Conservation (phyloP, 2,329 filamentous ascomycete species). For the Pyrenochaeta sp. region DNA sequence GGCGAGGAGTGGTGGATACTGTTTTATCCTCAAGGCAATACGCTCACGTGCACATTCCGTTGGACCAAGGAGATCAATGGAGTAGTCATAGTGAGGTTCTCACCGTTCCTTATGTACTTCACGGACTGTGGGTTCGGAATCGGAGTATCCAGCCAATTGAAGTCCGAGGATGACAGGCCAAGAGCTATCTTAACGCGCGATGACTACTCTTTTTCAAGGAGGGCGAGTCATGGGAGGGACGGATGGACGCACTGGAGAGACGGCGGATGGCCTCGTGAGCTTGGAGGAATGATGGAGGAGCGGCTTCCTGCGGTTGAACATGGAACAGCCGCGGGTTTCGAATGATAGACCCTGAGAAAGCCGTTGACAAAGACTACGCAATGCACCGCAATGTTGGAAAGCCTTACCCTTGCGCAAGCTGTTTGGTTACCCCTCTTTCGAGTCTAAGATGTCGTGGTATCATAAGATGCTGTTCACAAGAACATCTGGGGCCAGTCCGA, state of each 20-base stretch:
- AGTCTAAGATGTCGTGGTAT: too few species aligned
- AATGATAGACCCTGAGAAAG: background rate
- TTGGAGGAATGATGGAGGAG: conserved; percentile 5
- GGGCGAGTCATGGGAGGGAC: conserved; percentile 8
- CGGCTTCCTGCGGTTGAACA: conserved; percentile 18
- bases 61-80: background rate
- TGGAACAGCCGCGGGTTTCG: background rate
- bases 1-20: background rate
- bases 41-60: background rate
- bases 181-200: background rate
- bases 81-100: background rate
- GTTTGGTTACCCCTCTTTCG: too few species aligned
- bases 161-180: conserved; percentile 1
- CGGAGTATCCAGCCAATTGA: conserved; percentile 3
- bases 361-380: background rate
- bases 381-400: background rate
- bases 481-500: background rate
- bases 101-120: background rate
- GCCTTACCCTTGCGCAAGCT: too few species aligned
- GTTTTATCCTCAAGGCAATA: background rate
- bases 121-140: conserved; percentile 9
- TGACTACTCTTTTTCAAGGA: conserved; percentile 7
- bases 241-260: background rate
- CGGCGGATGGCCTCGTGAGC: background rate
- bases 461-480: too few species aligned